These are phyloP conservation scores for Fusarium neocosmosporiellum DNA, from an alignment of 2,329 filamentous ascomycete species.

Conservation along the genomic window DNA sequence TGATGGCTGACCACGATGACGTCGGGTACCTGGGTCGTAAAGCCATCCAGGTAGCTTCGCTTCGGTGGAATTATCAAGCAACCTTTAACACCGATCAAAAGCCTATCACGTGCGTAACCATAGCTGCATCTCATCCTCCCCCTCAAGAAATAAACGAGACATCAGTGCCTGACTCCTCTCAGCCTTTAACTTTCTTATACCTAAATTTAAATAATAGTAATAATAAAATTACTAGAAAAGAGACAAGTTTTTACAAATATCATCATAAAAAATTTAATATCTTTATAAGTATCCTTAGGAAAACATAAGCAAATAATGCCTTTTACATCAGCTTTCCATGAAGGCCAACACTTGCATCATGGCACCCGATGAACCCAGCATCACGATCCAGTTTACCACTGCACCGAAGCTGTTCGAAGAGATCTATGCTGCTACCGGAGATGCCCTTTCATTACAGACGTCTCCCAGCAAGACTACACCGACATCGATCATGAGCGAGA, in stretches of 20 bases:
- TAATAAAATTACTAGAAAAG: not conserved
- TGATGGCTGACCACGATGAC: conserved; percentile 33
- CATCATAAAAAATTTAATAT: not conserved
- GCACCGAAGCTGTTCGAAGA: not conserved
- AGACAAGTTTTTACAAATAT: not conserved
- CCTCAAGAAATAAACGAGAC: no score
- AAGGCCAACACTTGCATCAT: not conserved
- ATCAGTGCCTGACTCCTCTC: no score
- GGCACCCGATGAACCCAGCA: not conserved
- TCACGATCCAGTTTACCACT: not conserved
- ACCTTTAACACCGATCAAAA: not conserved
- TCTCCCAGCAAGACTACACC: not conserved
- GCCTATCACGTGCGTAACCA: no score
- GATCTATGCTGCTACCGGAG: not conserved
- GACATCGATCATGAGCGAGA: not conserved
- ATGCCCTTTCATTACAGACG: not conserved
- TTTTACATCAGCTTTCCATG: not conserved
- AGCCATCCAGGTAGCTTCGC: not conserved
- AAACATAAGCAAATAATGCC: not conserved
- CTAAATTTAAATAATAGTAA: not conserved
- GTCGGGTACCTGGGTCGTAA: conserved; percentile 1
- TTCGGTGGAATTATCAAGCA: not conserved
- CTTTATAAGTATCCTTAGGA: not conserved
- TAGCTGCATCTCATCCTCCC: no score
- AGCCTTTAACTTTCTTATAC: not conserved